Evolutionary conservation across 495 filamentous ascomycete genomes (phyloP).

Genomic region (Penicillium tannophilum): DNA sequence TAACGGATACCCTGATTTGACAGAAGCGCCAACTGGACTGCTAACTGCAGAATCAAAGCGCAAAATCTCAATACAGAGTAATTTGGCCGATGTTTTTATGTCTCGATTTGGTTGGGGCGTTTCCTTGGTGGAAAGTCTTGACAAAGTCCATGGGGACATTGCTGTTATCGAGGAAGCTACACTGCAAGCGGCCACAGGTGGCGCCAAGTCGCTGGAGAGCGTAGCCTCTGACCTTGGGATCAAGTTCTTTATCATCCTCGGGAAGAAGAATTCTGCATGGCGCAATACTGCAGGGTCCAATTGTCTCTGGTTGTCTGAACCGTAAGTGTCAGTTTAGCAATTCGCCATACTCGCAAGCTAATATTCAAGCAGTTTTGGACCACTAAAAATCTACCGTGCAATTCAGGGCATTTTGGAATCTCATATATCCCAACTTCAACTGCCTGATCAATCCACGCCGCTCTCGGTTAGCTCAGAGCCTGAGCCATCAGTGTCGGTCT

Average conservation of each 20-base stretch:
- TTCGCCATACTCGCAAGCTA: slow-evolving; percentile 9
- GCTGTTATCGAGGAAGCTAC: slow-evolving; percentile 34
- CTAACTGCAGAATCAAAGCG: slow-evolving; percentile 35
- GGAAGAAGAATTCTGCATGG: slow-evolving; percentile 20
- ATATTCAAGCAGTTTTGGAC: slow-evolving; percentile 33
- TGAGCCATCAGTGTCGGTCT: neutral
- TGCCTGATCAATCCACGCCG: neutral
- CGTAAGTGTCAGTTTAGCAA: slow-evolving; percentile 23
- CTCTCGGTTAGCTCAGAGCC: neutral
- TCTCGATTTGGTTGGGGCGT: slow-evolving; percentile 33
- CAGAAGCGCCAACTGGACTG: slow-evolving; percentile 27
- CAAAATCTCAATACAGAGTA: slow-evolving; percentile 36
- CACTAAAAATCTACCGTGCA: slow-evolving; percentile 33
- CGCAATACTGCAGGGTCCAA: slow-evolving; percentile 14
- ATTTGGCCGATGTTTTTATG: slow-evolving; percentile 34
- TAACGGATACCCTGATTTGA: slow-evolving; percentile 32
- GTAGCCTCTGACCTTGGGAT: slow-evolving; percentile 13
- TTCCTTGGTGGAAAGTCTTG: slow-evolving; percentile 32
- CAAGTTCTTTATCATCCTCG: slow-evolving; percentile 34
- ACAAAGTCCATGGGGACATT: slow-evolving; percentile 31
- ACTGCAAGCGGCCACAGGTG: slow-evolving; percentile 14
- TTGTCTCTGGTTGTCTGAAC: slow-evolving; percentile 33
- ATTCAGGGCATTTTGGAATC: slow-evolving; percentile 25
- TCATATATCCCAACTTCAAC: slow-evolving; percentile 7
- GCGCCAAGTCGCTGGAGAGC: slow-evolving; percentile 15